These are phyloP conservation scores for Aphanomyces invadans DNA, from an alignment of 352 stramenopile species.

Conservation along the genomic window DNA sequence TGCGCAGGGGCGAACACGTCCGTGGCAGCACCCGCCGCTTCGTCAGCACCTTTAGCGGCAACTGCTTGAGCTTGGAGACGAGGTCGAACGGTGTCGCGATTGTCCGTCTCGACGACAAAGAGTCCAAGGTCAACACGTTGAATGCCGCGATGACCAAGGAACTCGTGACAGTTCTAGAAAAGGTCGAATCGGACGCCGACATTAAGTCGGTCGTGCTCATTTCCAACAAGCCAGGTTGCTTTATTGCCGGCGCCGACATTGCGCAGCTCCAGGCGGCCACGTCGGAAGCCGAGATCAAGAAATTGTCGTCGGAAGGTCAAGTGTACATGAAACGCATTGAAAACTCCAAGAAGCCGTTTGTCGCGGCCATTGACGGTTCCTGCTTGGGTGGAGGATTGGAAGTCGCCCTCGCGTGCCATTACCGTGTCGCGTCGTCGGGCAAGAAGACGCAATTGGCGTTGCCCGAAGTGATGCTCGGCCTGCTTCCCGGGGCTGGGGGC, in stretches of 20 bases:
- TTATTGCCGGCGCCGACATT: conserved; percentile 98
- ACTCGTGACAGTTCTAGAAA: conserved; percentile 79
- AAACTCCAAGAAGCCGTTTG: conserved; percentile 89
- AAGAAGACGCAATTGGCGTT: conserved; percentile 95
- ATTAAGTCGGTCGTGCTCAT: conserved; percentile 98
- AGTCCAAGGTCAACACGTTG: conserved; percentile 90
- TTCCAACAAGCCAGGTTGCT: conserved; percentile 94
- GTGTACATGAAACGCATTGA: conserved; percentile 89
- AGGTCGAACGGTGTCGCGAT: conserved; percentile 83
- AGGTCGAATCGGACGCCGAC: conserved; percentile 79
- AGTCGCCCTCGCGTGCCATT: conserved; percentile 96
- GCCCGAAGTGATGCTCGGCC: conserved; percentile 95
- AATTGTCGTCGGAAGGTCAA: conserved; percentile 88
- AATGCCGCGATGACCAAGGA: conserved; percentile 87
- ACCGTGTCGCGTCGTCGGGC: conserved; percentile 92
- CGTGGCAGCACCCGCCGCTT: neutral
- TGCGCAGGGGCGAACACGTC: neutral
- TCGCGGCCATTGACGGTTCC: conserved; percentile 95
- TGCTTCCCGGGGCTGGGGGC: conserved; percentile 96
- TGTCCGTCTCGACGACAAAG: conserved; percentile 88
- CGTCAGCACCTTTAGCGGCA: conserved; percentile 33
- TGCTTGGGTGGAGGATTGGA: conserved; percentile 96
- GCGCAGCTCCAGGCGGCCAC: conserved; percentile 86
- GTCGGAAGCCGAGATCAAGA: conserved; percentile 88
- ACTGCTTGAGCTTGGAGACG: conserved; percentile 87